Conservation (phyloP, 805 yeast genomes). For the Kluyveromyces nonfermentans region DNA sequence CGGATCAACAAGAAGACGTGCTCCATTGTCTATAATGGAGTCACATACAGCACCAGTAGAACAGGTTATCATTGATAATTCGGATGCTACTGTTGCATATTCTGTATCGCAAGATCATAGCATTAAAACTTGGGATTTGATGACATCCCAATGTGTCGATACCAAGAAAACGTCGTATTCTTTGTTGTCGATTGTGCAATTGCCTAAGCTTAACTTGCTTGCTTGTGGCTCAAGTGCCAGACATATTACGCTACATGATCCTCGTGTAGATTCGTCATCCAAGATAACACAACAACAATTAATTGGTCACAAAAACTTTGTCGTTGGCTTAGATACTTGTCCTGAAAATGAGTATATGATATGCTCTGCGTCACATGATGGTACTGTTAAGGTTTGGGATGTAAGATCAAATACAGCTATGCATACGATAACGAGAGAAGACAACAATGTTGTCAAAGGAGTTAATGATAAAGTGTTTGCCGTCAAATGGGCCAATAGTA, state of each 20-base stretch:
- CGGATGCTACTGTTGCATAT: conserved; percentile 75
- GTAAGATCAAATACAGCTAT: conserved; percentile 74
- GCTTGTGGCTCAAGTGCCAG: conserved; percentile 98
- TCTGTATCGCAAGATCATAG: conserved; percentile 95
- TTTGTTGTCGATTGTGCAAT: conserved; percentile 60
- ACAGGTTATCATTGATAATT: conserved; percentile 62
- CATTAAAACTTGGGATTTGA: conserved; percentile 92
- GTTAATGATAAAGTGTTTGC: conserved; percentile 66
- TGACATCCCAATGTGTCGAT: conserved; percentile 76
- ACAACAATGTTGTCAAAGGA: conserved; percentile 33
- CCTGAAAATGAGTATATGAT: conserved; percentile 77
- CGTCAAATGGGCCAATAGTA: conserved; percentile 69
- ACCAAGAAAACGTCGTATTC: conserved; percentile 83
- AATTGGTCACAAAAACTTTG: conserved; percentile 86
- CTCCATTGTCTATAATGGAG: conserved; percentile 70
- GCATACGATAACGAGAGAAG: conserved; percentile 74
- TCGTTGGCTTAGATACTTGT: conserved; percentile 62
- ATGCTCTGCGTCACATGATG: conserved; percentile 92
- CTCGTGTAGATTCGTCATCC: conserved; percentile 53
- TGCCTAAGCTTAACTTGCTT: conserved; percentile 58
- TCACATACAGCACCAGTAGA: conserved; percentile 86
- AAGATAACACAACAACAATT: conserved; percentile 63
- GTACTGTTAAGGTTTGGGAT: conserved; percentile 93
- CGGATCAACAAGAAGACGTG: conserved; percentile 65
- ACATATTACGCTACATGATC: conserved; percentile 90